Evolutionary conservation across 495 filamentous ascomycete genomes (phyloP).

Genomic region (Tirmania nivea): DNA sequence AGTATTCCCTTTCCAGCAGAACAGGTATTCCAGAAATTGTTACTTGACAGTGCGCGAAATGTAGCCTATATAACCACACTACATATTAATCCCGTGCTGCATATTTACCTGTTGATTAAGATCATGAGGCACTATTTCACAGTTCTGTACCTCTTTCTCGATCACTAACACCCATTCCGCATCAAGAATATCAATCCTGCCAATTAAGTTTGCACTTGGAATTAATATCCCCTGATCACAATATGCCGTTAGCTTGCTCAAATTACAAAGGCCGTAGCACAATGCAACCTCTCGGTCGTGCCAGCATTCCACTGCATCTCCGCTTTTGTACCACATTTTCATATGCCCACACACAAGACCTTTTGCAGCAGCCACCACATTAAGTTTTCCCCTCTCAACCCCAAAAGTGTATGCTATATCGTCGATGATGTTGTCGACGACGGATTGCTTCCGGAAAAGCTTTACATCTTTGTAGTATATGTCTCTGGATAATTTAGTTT

Average conservation of each 20-base stretch:
- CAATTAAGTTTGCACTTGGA: constrained; percentile 33
- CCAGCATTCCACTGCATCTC: not conserved
- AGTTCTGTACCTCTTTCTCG: constrained; percentile 61
- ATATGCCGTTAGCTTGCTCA: constrained; percentile 1
- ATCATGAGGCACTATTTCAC: no score
- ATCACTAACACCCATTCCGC: constrained; percentile 60
- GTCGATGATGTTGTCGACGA: constrained; percentile 62
- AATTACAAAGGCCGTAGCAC: not conserved
- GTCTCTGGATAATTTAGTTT: constrained; percentile 27
- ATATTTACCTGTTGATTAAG: no score
- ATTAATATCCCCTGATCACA: constrained; percentile 40
- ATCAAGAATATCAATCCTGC: constrained; percentile 30
- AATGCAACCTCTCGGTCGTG: not conserved
- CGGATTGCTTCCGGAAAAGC: constrained; percentile 52
- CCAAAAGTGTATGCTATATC: constrained; percentile 62
- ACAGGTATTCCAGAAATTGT: constrained; percentile 30
- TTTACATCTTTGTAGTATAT: constrained; percentile 76
- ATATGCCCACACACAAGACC: constrained; percentile 42
- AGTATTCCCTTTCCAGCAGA: constrained; percentile 32
- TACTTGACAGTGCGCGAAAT: constrained; percentile 45
- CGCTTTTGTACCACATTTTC: constrained; percentile 2
- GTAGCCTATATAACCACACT: constrained; percentile 35
- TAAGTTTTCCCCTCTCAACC: constrained; percentile 37
- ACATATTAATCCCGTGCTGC: not conserved
- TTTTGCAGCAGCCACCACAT: constrained; percentile 55